phyloP scores from a whole-genome alignment of 1,139 yeast species.

The Pichia sp. region DNA sequence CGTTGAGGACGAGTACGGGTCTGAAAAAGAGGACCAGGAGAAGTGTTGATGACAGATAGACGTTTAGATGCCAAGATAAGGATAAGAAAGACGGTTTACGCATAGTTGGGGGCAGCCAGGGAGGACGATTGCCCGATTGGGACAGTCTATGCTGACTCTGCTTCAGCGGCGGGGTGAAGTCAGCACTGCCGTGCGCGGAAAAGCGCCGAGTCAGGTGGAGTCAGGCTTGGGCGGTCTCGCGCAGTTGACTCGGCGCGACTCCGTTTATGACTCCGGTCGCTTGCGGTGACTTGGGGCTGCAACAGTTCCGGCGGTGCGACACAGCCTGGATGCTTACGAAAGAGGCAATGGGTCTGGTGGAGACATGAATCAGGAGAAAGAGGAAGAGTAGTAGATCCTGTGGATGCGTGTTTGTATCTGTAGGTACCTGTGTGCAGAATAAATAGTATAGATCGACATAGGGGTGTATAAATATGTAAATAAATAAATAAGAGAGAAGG shows the following conservation, averaged over 20 bases:
- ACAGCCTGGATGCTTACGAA: background rate
- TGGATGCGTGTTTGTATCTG: no score
- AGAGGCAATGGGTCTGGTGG: background rate
- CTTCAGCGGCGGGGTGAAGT: background rate
- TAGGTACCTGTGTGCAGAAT: no score
- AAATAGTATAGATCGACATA: background rate
- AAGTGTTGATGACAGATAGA: slow-evolving; percentile 3
- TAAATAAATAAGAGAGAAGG: background rate
- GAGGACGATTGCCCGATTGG: background rate
- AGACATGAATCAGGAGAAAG: background rate
- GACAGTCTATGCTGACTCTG: background rate
- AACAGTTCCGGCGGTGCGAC: no score
- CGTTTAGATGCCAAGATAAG: background rate
- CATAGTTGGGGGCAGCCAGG: background rate
- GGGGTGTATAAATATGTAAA: background rate
- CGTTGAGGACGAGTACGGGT: background rate
- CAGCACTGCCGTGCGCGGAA: slow-evolving; percentile 2
- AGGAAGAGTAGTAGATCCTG: background rate
- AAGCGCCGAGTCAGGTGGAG: background rate
- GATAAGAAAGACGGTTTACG: background rate
- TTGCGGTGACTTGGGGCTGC: no score
- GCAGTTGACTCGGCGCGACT: background rate
- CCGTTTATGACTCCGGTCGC: background rate
- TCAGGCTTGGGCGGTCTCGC: background rate
- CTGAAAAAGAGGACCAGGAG: slow-evolving; percentile 1